Evolutionary conservation across 1,284 basidiomycete genomes (phyloP).

Genomic region (Boletellus dicymbophilus): DNA sequence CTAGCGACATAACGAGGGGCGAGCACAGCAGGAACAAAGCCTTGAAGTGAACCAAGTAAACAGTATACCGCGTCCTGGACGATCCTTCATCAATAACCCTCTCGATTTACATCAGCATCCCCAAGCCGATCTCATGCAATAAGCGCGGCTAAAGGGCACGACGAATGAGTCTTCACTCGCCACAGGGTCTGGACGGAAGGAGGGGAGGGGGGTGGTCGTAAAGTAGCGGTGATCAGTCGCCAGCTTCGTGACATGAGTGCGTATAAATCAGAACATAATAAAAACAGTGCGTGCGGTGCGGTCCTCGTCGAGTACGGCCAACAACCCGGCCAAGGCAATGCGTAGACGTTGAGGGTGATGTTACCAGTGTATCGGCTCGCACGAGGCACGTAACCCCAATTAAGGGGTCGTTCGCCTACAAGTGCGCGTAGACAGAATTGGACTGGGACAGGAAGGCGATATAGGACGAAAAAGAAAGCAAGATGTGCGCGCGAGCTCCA

Average conservation of each 20-base stretch:
- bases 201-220: constrained; percentile 12
- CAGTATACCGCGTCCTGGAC: constrained; percentile 9
- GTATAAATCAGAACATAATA: constrained; percentile 36
- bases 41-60: constrained; percentile 1
- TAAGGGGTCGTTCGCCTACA: constrained; percentile 73
- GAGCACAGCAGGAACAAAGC: constrained; percentile 17
- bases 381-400: constrained; percentile 72
- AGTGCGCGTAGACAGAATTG: constrained; percentile 54
- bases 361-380: constrained; percentile 72
- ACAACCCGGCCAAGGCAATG: constrained; percentile 20
- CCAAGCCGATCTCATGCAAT: constrained; percentile 31
- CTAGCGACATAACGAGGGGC: constrained; percentile 30
- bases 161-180: constrained; percentile 19
- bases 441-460: constrained; percentile 45
- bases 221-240: constrained; percentile 38
- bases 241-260: constrained; percentile 21
- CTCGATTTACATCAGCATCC: constrained; percentile 11
- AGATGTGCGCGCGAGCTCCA: constrained; percentile 45
- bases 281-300: constrained; percentile 34
- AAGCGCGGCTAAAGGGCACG: constrained; percentile 11
- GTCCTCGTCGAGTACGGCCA: constrained; percentile 22
- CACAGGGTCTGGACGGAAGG: constrained; percentile 16
- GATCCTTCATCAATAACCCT: constrained; percentile 15
- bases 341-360: constrained; percentile 23
- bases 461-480: constrained; percentile 45